phyloP scores from a whole-genome alignment of 164 flowering plant species.

The Chimonanthus praecox region DNA sequence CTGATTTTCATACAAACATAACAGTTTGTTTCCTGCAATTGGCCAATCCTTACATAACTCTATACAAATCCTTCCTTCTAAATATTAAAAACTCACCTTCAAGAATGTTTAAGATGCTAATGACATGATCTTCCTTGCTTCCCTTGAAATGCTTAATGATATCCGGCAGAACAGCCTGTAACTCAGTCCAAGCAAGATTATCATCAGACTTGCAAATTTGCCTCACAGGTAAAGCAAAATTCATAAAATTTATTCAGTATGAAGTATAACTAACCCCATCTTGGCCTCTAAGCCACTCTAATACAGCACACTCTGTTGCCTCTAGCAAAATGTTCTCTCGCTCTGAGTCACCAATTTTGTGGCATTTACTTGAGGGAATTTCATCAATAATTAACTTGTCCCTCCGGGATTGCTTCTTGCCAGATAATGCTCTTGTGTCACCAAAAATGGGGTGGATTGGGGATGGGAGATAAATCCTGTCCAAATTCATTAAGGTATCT shows the following conservation, averaged over 20 bases:
- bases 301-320: conserved; percentile 33
- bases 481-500: conserved; percentile 8
- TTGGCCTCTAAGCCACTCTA: conserved; percentile 33
- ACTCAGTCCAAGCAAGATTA: neutral
- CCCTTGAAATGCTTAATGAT: conserved; percentile 41
- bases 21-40: too few species aligned
- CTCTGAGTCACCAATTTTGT: conserved; percentile 18
- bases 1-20: too few species aligned
- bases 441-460: neutral
- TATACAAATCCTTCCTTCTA: conserved; percentile 39
- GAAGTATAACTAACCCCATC: conserved; percentile 33
- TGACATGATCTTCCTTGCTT: conserved; percentile 27
- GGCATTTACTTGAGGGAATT: conserved; percentile 23
- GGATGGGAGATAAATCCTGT: conserved; percentile 5
- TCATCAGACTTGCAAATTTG: neutral
- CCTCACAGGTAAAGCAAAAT: neutral
- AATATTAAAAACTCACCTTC: conserved; percentile 50
- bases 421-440: neutral
- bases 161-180: conserved; percentile 40
- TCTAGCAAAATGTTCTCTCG: conserved; percentile 11
- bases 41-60: conserved; percentile 25
- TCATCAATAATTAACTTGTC: conserved; percentile 2
- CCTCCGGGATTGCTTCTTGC: conserved; percentile 4
- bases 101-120: conserved; percentile 28
- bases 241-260: neutral